These are phyloP conservation scores for Lodderomyces elongisporus DNA, from an alignment of 1,139 yeast genomes.

Conservation along the genomic window DNA sequence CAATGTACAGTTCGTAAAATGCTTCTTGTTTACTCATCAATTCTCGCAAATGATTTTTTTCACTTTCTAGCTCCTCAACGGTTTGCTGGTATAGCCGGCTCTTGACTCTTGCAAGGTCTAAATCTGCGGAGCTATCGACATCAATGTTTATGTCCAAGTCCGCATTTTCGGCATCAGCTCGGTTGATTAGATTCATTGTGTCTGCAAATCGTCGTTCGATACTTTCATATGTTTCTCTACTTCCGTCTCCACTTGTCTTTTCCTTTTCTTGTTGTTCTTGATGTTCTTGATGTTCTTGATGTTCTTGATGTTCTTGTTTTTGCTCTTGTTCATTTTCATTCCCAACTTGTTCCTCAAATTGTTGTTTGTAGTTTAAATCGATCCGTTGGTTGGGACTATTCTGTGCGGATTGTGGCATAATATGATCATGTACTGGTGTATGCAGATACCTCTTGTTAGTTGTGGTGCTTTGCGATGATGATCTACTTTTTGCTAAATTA, in stretches of 20 bases:
- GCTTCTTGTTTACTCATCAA: too few species aligned
- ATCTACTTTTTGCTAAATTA: too few species aligned
- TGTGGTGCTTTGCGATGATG: too few species aligned
- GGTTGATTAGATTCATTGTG: slow-evolving; percentile 19
- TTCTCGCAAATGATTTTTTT: slow-evolving; percentile 11
- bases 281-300: neutral
- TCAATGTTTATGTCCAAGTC: too few species aligned
- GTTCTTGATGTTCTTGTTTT: neutral
- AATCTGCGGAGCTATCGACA: slow-evolving; percentile 17
- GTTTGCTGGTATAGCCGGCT: slow-evolving; percentile 18
- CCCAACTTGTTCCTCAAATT: too few species aligned
- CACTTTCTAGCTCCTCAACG: slow-evolving; percentile 18
- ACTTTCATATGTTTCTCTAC: slow-evolving; percentile 18
- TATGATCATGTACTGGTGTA: too few species aligned
- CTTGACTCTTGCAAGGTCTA: slow-evolving; percentile 19
- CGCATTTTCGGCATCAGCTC: slow-evolving; percentile 17
- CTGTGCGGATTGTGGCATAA: too few species aligned
- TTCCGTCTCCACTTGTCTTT: slow-evolving; percentile 11
- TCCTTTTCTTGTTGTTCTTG: too few species aligned
- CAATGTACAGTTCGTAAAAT: neutral
- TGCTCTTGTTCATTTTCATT: too few species aligned
- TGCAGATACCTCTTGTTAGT: too few species aligned
- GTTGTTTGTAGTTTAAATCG: neutral
- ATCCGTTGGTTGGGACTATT: too few species aligned
- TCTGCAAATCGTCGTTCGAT: slow-evolving; percentile 29